These are phyloP conservation scores for Anisodus tanguticus DNA, from an alignment of 257 asterid genomes.

Conservation along the genomic window DNA sequence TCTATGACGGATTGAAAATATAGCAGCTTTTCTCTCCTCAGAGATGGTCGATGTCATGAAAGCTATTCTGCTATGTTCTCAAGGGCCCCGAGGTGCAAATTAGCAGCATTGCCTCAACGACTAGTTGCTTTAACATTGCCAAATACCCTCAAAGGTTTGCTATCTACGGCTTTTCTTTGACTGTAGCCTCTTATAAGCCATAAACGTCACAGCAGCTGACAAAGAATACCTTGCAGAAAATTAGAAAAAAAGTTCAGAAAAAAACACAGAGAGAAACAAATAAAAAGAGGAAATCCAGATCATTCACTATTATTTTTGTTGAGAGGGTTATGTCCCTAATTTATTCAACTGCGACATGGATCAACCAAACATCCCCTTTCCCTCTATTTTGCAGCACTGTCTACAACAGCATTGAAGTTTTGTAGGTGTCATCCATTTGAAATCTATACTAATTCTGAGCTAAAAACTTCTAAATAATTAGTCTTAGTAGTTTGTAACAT, in stretches of 20 bases:
- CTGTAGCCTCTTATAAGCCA: slow-evolving; percentile 85
- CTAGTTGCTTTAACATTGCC: slow-evolving; percentile 14
- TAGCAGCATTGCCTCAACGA: background rate
- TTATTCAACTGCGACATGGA: background rate
- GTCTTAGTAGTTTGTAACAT: background rate
- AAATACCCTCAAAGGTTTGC: slow-evolving; percentile 16
- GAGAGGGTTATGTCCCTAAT: background rate
- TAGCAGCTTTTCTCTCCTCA: slow-evolving; percentile 7
- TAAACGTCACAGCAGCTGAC: slow-evolving; percentile 91
- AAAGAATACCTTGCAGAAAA: slow-evolving; percentile 76
- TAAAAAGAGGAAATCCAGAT: background rate
- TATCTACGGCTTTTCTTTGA: slow-evolving; percentile 59
- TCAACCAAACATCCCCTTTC: background rate
- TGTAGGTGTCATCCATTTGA: background rate
- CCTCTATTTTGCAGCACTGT: background rate
- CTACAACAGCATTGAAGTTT: background rate
- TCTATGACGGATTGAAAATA: background rate
- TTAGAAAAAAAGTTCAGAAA: background rate
- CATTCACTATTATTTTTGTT: background rate
- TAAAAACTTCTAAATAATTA: background rate
- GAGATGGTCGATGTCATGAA: background rate
- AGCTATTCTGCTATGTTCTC: background rate
- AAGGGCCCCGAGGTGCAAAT: background rate
- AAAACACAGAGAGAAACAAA: background rate
- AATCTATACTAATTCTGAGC: background rate